Conservation (phyloP, 163 green algal species). For the Scenedesmus sp. region DNA sequence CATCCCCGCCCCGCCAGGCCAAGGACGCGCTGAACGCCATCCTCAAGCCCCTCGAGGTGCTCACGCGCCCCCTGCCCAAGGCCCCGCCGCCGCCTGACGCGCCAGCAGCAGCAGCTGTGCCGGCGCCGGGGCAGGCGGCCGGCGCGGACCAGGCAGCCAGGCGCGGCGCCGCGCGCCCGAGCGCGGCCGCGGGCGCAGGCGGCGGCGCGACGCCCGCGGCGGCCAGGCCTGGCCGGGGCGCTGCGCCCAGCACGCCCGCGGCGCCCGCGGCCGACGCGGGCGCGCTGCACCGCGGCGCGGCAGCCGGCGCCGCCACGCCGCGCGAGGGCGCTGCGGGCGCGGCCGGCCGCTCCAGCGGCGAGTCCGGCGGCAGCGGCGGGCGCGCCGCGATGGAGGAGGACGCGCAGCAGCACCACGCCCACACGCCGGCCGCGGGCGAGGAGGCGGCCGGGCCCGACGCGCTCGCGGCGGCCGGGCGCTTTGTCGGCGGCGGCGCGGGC, state of each 20-base stretch:
- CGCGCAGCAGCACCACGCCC: constrained; percentile 15
- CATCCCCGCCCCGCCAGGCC: constrained; percentile 48
- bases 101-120: constrained; percentile 28
- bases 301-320: no score
- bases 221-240: no score
- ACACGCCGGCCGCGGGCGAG: neutral
- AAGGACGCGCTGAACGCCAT: constrained; percentile 67
- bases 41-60: constrained; percentile 84
- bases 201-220: no score
- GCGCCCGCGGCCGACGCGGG: no score
- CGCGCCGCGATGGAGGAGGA: constrained; percentile 19
- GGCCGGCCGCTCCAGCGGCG: constrained; percentile 1
- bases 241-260: no score
- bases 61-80: constrained; percentile 72
- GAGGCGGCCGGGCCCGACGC: constrained; percentile 23
- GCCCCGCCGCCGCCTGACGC: constrained; percentile 11
- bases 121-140: constrained; percentile 46
- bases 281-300: no score
- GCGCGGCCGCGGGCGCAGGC: no score
- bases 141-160: no score
- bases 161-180: no score
- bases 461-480: constrained; percentile 26
- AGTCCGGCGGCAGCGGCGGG: neutral
- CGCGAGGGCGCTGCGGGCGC: constrained; percentile 32
- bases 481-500: constrained; percentile 10